These are phyloP conservation scores for Xylariaceae sp. DNA, from an alignment of 2,329 filamentous ascomycete genomes.

Conservation along the genomic window DNA sequence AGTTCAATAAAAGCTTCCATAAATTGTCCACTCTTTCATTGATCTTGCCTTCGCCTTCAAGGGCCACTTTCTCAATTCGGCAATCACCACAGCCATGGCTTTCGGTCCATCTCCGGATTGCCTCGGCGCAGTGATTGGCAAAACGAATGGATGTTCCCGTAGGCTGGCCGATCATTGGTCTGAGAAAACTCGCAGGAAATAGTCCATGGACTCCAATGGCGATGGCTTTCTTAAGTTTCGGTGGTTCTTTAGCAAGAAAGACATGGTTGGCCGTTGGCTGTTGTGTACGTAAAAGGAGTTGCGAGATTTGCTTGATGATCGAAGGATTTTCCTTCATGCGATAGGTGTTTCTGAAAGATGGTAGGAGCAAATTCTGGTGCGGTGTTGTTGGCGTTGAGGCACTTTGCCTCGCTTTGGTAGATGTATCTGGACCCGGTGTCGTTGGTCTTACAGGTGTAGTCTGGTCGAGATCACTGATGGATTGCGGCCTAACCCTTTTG, in stretches of 20 bases:
- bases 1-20: conserved; percentile 92
- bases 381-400: conserved; percentile 32
- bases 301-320: conserved; percentile 61
- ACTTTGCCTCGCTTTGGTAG: conserved; percentile 27
- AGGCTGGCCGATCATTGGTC: conserved; percentile 89
- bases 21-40: conserved; percentile 83
- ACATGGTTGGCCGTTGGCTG: conserved; percentile 65
- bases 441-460: conserved; percentile 29
- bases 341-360: conserved; percentile 67
- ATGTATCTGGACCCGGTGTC: conserved; percentile 29
- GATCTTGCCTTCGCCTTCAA: conserved; percentile 93
- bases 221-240: conserved; percentile 76
- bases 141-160: conserved; percentile 95
- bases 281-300: conserved; percentile 52
- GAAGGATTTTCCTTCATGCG: conserved; percentile 63
- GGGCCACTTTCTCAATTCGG: conserved; percentile 87
- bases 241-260: conserved; percentile 62
- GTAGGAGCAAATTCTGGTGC: conserved; percentile 62
- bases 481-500: conserved; percentile 43
- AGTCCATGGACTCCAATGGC: conserved; percentile 94
- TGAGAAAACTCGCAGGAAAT: conserved; percentile 80
- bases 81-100: conserved; percentile 66
- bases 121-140: conserved; percentile 77
- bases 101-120: conserved; percentile 79
- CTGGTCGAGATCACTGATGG: conserved; percentile 44